These are phyloP conservation scores for Plectosphaerella sp. DNA, from an alignment of 2,329 filamentous ascomycete genomes.

Conservation along the genomic window DNA sequence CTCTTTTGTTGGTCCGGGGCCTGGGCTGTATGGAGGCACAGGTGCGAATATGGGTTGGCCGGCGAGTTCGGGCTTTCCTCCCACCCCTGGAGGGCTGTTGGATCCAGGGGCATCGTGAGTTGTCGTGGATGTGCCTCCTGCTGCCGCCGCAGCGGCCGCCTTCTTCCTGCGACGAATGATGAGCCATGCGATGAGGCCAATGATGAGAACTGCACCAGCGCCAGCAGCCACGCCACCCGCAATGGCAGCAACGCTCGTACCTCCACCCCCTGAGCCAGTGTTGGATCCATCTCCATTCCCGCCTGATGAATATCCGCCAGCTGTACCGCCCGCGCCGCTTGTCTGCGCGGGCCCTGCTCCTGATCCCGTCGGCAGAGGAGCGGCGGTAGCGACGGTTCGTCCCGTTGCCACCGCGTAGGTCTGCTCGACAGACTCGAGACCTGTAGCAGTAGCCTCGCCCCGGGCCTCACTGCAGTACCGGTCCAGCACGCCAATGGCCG, in stretches of 20 bases:
- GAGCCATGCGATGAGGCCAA: constrained; percentile 25
- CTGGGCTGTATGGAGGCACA: constrained; percentile 21
- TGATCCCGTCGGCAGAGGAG: neutral
- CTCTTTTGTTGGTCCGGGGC: constrained; percentile 18
- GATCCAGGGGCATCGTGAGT: constrained; percentile 7
- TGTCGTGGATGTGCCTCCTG: constrained; percentile 6
- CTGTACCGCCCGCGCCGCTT: neutral
- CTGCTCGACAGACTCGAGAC: constrained; percentile 31
- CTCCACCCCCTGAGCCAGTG: constrained; percentile 1
- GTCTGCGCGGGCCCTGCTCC: constrained; percentile 2
- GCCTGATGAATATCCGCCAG: neutral
- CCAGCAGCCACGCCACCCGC: constrained; percentile 21
- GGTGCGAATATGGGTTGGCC: constrained; percentile 13
- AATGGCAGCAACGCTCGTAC: constrained; percentile 26
- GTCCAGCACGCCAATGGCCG: constrained; percentile 39
- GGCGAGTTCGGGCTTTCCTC: constrained; percentile 27
- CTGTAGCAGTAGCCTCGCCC: constrained; percentile 32
- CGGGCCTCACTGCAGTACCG: constrained; percentile 47
- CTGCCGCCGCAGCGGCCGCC: constrained; percentile 10
- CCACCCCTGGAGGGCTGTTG: constrained; percentile 5
- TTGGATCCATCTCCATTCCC: constrained; percentile 3
- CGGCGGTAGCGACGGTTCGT: constrained; percentile 7
- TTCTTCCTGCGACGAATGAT: constrained; percentile 30
- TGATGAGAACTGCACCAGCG: constrained; percentile 16
- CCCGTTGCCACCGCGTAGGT: constrained; percentile 13